Conservation (phyloP, 2,329 filamentous ascomycete species). For the Phoma sp. region DNA sequence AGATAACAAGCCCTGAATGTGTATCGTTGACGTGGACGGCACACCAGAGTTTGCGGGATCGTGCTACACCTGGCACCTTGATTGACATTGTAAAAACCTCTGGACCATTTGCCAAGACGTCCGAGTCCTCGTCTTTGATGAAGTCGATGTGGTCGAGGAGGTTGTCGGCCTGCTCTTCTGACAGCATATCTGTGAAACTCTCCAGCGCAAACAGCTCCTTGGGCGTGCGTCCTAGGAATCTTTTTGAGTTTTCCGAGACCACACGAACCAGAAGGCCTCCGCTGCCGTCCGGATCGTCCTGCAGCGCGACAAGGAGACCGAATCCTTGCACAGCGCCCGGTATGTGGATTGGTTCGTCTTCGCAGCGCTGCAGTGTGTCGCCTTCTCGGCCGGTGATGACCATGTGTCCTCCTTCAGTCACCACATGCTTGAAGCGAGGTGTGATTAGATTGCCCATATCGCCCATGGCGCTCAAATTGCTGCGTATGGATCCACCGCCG, state of each 20-base stretch:
- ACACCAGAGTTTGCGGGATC: conserved; percentile 79
- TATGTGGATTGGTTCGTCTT: conserved; percentile 90
- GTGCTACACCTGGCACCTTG: conserved; percentile 59
- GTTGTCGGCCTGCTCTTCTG: conserved; percentile 83
- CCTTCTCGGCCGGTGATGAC: conserved; percentile 81
- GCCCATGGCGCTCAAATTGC: conserved; percentile 45
- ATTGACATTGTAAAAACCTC: conserved; percentile 85
- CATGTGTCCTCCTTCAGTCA: conserved; percentile 78
- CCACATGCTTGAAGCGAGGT: conserved; percentile 77
- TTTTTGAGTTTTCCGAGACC: conserved; percentile 80
- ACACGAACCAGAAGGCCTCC: conserved; percentile 72
- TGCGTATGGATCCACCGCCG: conserved; percentile 41
- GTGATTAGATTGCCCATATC: conserved; percentile 65
- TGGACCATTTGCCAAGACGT: conserved; percentile 76
- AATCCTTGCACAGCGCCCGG: conserved; percentile 84
- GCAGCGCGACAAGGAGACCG: conserved; percentile 75
- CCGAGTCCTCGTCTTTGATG: conserved; percentile 80
- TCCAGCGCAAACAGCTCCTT: conserved; percentile 74
- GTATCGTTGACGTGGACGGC: conserved; percentile 77
- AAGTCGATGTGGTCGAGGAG: conserved; percentile 88
- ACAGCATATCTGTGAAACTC: conserved; percentile 83
- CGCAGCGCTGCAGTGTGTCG: conserved; percentile 75
- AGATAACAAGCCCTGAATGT: conserved; percentile 73
- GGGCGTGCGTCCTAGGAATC: conserved; percentile 78
- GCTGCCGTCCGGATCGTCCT: conserved; percentile 68